A percentile compares a stretch with the other conserved stretches of the same genome.
phyloP scores from a whole-genome alignment of 2,329 filamentous ascomycete genomes.

The Colletotrichum tropicicola region DNA sequence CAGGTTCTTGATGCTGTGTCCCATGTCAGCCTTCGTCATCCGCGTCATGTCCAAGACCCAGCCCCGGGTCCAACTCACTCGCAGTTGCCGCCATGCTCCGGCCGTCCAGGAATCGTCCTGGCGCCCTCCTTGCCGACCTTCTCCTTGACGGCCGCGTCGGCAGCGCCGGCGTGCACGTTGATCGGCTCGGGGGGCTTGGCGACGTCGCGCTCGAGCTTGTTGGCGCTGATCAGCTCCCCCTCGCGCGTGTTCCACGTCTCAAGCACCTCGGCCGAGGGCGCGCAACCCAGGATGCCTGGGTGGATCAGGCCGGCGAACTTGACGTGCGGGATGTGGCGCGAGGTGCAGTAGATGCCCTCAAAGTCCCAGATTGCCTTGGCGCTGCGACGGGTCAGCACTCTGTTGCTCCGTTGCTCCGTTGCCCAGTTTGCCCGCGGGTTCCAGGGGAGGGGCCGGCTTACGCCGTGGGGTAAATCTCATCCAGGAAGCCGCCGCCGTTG shows the following conservation, averaged over 20 bases:
- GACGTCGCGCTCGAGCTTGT: slow-evolving; percentile 74
- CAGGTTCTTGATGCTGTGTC: slow-evolving; percentile 77
- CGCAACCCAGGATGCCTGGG: slow-evolving; percentile 90
- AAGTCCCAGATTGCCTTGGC: slow-evolving; percentile 70
- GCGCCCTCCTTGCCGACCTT: slow-evolving; percentile 83
- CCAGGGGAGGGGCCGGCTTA: slow-evolving; percentile 48
- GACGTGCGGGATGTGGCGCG: slow-evolving; percentile 86
- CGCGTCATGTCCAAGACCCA: not conserved
- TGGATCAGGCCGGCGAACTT: slow-evolving; percentile 91
- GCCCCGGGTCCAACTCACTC: slow-evolving; percentile 54
- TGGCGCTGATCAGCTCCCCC: slow-evolving; percentile 77
- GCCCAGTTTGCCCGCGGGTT: too few relatives aligned
- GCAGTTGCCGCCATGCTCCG: slow-evolving; percentile 90
- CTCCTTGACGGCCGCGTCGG: slow-evolving; percentile 63
- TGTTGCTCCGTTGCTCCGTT: not conserved
- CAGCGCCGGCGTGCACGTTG: slow-evolving; percentile 79
- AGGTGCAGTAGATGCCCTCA: slow-evolving; percentile 75
- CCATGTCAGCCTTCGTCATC: slow-evolving; percentile 17
- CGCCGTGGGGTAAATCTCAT: slow-evolving; percentile 87
- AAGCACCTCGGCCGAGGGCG: slow-evolving; percentile 81
- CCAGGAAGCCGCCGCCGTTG: slow-evolving; percentile 89
- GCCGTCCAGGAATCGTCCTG: slow-evolving; percentile 83
- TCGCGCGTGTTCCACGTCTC: slow-evolving; percentile 87
- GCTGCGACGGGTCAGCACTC: slow-evolving; percentile 33
- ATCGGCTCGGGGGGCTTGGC: slow-evolving; percentile 78